Conservation (phyloP, 768 basidiomycete genomes). For the Tulasnella sp. region DNA sequence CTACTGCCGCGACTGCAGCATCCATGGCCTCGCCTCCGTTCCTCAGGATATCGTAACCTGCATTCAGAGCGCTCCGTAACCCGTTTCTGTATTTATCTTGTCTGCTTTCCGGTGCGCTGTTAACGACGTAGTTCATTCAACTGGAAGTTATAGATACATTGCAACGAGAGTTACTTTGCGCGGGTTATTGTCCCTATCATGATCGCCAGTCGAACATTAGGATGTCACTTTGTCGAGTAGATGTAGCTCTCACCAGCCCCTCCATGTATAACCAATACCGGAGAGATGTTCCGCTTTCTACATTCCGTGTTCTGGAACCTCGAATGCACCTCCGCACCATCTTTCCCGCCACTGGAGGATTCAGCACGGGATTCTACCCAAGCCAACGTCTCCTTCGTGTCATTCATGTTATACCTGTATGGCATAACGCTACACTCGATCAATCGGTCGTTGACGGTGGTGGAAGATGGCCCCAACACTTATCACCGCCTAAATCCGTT, state of each 20-base stretch:
- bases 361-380: background rate
- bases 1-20: conserved; percentile 64
- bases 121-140: background rate
- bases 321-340: too few species aligned
- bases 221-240: background rate
- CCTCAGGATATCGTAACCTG: conserved; percentile 51
- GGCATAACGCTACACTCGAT: background rate
- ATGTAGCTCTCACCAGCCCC: conserved; percentile 39
- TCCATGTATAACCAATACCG: conserved; percentile 61
- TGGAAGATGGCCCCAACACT: background rate
- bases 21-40: conserved; percentile 74
- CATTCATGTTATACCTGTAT: background rate
- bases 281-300: too few species aligned
- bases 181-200: background rate
- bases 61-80: conserved; percentile 42
- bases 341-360: too few species aligned
- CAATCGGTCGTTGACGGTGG: background rate
- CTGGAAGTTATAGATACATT: background rate
- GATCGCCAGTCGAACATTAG: background rate
- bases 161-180: background rate
- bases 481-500: background rate
- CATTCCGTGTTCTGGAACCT: too few species aligned
- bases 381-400: background rate
- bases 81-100: conserved; percentile 45
- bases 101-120: conserved; percentile 45